These are phyloP conservation scores for Ceratocystis alfenasii DNA, from an alignment of 2,329 filamentous ascomycete genomes.

Conservation along the genomic window DNA sequence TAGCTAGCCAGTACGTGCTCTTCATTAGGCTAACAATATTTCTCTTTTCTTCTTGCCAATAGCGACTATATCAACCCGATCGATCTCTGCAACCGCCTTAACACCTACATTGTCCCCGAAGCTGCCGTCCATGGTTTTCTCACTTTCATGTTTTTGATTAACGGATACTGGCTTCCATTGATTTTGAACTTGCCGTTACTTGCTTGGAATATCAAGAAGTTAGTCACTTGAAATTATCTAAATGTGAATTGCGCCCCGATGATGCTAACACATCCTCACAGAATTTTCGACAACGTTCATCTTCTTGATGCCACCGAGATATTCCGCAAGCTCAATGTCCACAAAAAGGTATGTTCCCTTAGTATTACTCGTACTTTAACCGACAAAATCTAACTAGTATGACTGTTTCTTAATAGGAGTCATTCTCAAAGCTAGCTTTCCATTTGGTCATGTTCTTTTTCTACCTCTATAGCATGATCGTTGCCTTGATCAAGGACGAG, in stretches of 20 bases:
- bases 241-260: neutral
- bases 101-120: conserved; percentile 98
- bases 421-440: conserved; percentile 97
- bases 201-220: conserved; percentile 97
- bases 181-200: conserved; percentile 85
- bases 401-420: conserved; percentile 52
- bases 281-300: conserved; percentile 95
- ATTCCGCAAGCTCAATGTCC: conserved; percentile 96
- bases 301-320: conserved; percentile 96
- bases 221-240: conserved; percentile 33
- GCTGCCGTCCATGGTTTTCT: conserved; percentile 93
- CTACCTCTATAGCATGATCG: conserved; percentile 98
- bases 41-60: conserved; percentile 21
- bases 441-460: conserved; percentile 99
- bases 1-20: neutral
- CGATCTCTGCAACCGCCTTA: conserved; percentile 98
- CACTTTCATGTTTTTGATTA: conserved; percentile 92
- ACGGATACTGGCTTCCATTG: conserved; percentile 94
- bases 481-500: conserved; percentile 92
- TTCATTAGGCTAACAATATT: neutral
- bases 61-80: conserved; percentile 99
- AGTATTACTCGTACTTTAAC: neutral
- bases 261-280: conserved; percentile 32
- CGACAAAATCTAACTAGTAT: neutral
- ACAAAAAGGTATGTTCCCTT: conserved; percentile 67